Evolutionary conservation across 495 filamentous ascomycete genomes (phyloP).

Genomic region (Daldinia loculata): DNA sequence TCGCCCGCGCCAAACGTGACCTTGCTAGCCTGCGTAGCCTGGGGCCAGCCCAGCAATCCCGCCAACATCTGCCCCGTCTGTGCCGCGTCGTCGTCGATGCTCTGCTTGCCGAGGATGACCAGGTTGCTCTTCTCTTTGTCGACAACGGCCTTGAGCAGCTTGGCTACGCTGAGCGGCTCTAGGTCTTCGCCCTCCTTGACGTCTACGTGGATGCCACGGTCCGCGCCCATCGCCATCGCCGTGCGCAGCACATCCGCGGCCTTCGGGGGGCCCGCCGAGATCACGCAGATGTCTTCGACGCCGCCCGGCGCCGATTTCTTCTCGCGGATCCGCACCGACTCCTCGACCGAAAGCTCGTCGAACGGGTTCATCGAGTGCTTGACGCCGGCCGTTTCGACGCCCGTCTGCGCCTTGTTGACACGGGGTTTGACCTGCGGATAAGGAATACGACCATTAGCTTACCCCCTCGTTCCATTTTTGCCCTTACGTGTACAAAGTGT

Average conservation of each 20-base stretch:
- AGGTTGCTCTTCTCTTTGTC: slow-evolving; percentile 85
- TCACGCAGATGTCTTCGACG: slow-evolving; percentile 89
- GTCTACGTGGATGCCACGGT: slow-evolving; percentile 87
- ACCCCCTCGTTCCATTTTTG: slow-evolving; percentile 6
- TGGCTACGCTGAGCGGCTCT: slow-evolving; percentile 92
- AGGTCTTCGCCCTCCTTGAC: slow-evolving; percentile 70
- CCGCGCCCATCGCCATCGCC: slow-evolving; percentile 98
- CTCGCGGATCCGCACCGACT: slow-evolving; percentile 92
- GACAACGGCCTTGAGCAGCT: slow-evolving; percentile 81
- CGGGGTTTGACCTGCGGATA: slow-evolving; percentile 88
- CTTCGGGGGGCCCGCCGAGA: slow-evolving; percentile 88
- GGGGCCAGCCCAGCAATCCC: slow-evolving; percentile 87
- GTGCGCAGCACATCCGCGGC: slow-evolving; percentile 86
- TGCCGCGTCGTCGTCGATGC: slow-evolving; percentile 92
- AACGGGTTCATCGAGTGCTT: slow-evolving; percentile 99
- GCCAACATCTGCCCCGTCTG: slow-evolving; percentile 99
- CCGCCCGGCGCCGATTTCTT: slow-evolving; percentile 65
- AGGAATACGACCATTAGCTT: slow-evolving; percentile 16
- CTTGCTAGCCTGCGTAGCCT: slow-evolving; percentile 90
- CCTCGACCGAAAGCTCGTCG: slow-evolving; percentile 97
- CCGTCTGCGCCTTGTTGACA: slow-evolving; percentile 95
- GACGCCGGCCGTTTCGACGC: slow-evolving; percentile 87
- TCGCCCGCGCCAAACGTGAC: slow-evolving; percentile 73
- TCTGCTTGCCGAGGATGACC: slow-evolving; percentile 95
- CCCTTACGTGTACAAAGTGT: neutral